A percentile compares a stretch with the other conserved stretches of the same genome.
Evolutionary conservation across 1,139 yeast species (phyloP).

Genomic region (Yamadazyma triangularis): DNA sequence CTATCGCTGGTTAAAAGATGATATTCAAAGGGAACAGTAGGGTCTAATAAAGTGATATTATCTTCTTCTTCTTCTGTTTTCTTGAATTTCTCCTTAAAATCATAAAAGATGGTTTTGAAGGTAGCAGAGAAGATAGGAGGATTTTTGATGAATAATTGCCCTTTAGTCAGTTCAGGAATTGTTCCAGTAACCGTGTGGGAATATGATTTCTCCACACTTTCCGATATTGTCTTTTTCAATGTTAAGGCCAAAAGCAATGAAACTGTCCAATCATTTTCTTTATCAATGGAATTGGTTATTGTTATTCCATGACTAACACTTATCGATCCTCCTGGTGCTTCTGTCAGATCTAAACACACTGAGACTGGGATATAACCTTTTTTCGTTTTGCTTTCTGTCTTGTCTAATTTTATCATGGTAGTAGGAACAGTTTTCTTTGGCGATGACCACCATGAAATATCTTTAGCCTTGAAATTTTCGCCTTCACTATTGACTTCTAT

Average conservation of each 20-base stretch:
- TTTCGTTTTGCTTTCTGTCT: constrained; percentile 1
- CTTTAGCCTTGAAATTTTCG: background rate
- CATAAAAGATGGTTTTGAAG: constrained; percentile 5
- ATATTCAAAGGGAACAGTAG: constrained; percentile 6
- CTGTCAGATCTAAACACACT: constrained; percentile 11
- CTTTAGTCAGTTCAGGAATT: constrained; percentile 9
- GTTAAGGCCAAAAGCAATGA: constrained; percentile 5
- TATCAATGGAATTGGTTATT: constrained; percentile 2
- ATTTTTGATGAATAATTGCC: constrained; percentile 10
- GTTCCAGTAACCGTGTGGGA: constrained; percentile 7
- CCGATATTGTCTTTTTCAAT: background rate
- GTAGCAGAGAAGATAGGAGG: constrained; percentile 7
- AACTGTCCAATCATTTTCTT: constrained; percentile 4
- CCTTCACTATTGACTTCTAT: background rate
- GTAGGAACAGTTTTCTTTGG: constrained; percentile 5
- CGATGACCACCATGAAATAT: no score
- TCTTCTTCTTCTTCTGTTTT: constrained; percentile 1
- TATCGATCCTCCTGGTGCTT: constrained; percentile 13
- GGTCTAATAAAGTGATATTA: constrained; percentile 5
- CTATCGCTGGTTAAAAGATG: constrained; percentile 7
- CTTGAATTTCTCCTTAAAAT: constrained; percentile 2
- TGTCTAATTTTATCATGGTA: constrained; percentile 5
- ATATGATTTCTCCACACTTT: background rate
- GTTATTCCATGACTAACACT: constrained; percentile 8
- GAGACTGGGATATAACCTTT: constrained; percentile 9